Base-by-base conservation (phyloP, 805 yeast species). In the Zygosaccharomyces rouxii region DNA sequence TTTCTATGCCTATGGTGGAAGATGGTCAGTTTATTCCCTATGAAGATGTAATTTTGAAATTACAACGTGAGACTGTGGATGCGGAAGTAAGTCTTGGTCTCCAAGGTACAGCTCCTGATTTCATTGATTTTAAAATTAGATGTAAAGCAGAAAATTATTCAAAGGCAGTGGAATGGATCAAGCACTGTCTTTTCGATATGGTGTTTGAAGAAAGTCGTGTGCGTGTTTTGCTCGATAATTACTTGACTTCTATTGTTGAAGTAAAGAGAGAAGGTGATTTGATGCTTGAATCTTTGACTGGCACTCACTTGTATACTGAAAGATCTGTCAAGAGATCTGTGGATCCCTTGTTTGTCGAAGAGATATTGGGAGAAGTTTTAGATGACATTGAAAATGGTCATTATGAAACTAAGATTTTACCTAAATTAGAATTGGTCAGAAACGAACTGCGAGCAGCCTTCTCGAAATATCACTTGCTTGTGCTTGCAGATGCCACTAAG, bases 151-250 rank as follows among this genome's bases (percentile, higher is more conserved):
- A 71, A 7, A 81, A 89, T 49, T 94, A 90, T 60, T 47, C 55
- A 0, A 75, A 75, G 41, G 89, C 92, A 0, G 80, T 90, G 35
- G 77, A 80, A 21, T 94, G 98, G 98, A 71, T 87, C 38, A 67
- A 72, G 38, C 80, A 81, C 49, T 74, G 86, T 16, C 67, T 89
- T 57, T 82, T 79, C 64, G 75, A 79, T 56, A 77, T 86, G 25
- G 75, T 78, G 5, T 88, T 86, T 64, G 96, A 89, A 48, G 81
- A 79, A 53, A 74, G 79, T 9, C 75, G 97, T 64, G 77, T 89
- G 21, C 75, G 77, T 55, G 79, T 87, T 23, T 73, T 84, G 14
- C 49, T 68, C 9, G 76, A 73, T 44, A 71, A 70, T 41, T 61
- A 70, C 40, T 54, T 71, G 44, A 67, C 67, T 40, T 69, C 74